Base-by-base conservation (phyloP, 2,329 filamentous ascomycete genomes). In the Epichloe typhina region DNA sequence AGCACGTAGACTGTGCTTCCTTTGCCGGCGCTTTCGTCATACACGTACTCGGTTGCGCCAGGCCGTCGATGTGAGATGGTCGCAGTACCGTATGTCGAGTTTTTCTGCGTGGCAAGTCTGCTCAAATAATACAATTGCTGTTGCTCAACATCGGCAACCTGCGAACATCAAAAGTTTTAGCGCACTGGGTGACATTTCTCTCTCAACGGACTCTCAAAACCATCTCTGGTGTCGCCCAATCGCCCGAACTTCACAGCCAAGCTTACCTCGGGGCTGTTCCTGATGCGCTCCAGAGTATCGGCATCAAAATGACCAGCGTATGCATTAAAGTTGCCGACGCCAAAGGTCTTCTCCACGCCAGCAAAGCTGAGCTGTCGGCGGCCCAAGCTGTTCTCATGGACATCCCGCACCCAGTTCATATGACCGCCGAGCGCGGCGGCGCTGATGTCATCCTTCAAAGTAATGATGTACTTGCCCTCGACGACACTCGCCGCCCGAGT, bases 1-100 rank as follows among this genome's bases (percentile, higher is more conserved):
- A 80, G 63, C 48, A 81, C 62, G 59, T 80, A 81, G 46, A 71
- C 65, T 53, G 69, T 78, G 48, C 64, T 69, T 35, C 62, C 66
- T 13, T 59, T 50, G 13, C 72, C 72, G 21, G 70, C 69, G 19
- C 58, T 64, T 8, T 56, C 52, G 53, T 74, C 69, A 58, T 73
- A 74, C 31, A 61, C 53, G 55, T 74, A 75, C 46, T 62, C 58
- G 12, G 49, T 63, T 7, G 56, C 61, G 36, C 62, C 63, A 19
- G 61, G 56, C 17, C 58, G 64, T 17, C 61, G 58, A 59, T 69
- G 66, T 7, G 74, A 76, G 54, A 76, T 62, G 35, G 70, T 65
- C 2, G 65, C 66, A 26, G 76, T 68, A 19, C 72, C 72, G 69
- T 72, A 74, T 1, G 69, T 57, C 6, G 69, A 61, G 23, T 61